Evolutionary conservation across 177 flowering plant genomes (phyloP).

Genomic region (Tripterygium wilfordii): DNA sequence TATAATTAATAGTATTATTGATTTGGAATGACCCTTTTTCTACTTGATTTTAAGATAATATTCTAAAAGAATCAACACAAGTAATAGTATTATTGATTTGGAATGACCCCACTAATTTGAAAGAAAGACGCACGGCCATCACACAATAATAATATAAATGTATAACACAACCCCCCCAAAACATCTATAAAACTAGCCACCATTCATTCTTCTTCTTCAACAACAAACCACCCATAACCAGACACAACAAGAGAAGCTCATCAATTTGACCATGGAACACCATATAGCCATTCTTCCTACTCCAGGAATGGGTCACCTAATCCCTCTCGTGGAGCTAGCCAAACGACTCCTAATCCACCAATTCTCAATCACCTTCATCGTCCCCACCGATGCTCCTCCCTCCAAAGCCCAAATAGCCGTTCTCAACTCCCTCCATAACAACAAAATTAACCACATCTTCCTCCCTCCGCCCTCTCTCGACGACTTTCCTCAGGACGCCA

Average conservation of each 20-base stretch:
- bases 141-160: too few relatives aligned
- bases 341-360: slow-evolving; percentile 24
- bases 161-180: too few relatives aligned
- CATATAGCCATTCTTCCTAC: slow-evolving; percentile 29
- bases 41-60: too few relatives aligned
- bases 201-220: not conserved
- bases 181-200: too few relatives aligned
- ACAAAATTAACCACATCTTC: slow-evolving; percentile 8
- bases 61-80: too few relatives aligned
- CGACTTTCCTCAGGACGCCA: slow-evolving; percentile 17
- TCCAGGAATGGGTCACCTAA: slow-evolving; percentile 50
- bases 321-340: slow-evolving; percentile 37
- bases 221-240: not conserved
- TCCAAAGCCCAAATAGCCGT: slow-evolving; percentile 32
- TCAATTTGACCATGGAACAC: not conserved
- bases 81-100: too few relatives aligned
- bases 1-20: too few relatives aligned
- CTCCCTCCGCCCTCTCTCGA: slow-evolving; percentile 21
- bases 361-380: slow-evolving; percentile 33
- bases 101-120: too few relatives aligned
- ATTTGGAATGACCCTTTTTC: too few relatives aligned
- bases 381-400: slow-evolving; percentile 40
- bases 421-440: slow-evolving; percentile 28
- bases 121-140: too few relatives aligned
- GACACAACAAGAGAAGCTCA: not conserved